Evolutionary conservation across 805 yeast genomes (phyloP).

Genomic region (Isabelozyma pseudorhagii): DNA sequence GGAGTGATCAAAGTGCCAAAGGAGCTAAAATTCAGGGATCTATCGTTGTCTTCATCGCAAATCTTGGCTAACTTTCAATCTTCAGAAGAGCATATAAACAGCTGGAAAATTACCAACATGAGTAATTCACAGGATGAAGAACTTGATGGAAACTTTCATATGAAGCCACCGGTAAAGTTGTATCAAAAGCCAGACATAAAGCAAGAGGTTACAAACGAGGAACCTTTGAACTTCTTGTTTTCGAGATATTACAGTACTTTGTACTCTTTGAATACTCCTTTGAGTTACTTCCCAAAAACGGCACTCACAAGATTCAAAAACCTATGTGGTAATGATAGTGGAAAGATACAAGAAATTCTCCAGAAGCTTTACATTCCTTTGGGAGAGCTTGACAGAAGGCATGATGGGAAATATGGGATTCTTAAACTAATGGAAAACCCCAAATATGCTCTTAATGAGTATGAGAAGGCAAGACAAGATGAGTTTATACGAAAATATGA

Average conservation of each 20-base stretch:
- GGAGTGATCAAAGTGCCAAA: constrained; percentile 8
- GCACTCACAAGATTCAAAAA: constrained; percentile 45
- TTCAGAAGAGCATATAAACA: background rate
- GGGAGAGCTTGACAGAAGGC: constrained; percentile 42
- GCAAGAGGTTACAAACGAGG: constrained; percentile 10
- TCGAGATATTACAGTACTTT: constrained; percentile 34
- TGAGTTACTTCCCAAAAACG: constrained; percentile 45
- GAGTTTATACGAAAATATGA: constrained; percentile 16
- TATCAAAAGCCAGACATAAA: background rate
- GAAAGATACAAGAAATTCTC: constrained; percentile 18
- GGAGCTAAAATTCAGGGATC: constrained; percentile 5
- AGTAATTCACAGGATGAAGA: background rate
- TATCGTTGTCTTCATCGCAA: background rate
- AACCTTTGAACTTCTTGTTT: constrained; percentile 28
- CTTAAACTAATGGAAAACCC: constrained; percentile 4
- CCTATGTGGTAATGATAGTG: constrained; percentile 30
- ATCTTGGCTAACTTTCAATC: background rate
- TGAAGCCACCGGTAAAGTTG: background rate
- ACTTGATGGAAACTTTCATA: background rate
- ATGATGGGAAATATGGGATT: constrained; percentile 29
- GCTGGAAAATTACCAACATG: background rate
- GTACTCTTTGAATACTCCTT: constrained; percentile 38
- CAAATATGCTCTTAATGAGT: background rate
- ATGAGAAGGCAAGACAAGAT: constrained; percentile 22
- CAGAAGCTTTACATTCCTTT: constrained; percentile 27